Base-by-base conservation (phyloP, 345 rosid species). In the Excoecaria agallocha region DNA sequence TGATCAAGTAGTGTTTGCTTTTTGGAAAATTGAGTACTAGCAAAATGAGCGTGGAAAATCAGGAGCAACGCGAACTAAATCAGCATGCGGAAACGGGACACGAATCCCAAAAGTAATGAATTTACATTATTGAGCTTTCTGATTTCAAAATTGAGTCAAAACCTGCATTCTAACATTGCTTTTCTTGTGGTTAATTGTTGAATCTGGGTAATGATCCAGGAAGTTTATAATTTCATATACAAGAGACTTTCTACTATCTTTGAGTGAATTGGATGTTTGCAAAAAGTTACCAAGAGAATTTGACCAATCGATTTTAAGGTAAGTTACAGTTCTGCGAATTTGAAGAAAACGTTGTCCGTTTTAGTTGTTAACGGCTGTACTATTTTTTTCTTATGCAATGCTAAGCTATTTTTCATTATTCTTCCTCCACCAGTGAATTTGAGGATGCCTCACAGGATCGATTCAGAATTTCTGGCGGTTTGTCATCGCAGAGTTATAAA, bases 231-330 rank as follows among this genome's bases (percentile, higher is more conserved):
- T 89, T 59, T 79, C 83, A 0, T 95, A 95, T 84, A 78, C 90
- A 7, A 87, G 90, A 78, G 86, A 90, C 17, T 88, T 88, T 79
- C 88, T 95, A 30, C 74, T 91, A 68, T 93, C 97, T 1, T 43
- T 95, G 43, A 85, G 89, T 64, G 93, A 86, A 62, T 84, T 84
- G 82, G 97, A 93, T 57, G 78, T 82, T 77, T 93, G 94, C 89
- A 90, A 85, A 81, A 89, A 82, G 76, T 78, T 90, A 66, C 98
- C 97, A 17, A 51, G 71, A 25, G 94, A 87, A 66, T 88, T 89
- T 55, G 83, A 89, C 20, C 81, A 77, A 80, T 86, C 91, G 25
- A 75, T 90, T 76, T 72, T 88, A 50, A 78, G 88, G 99, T 95
- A 78, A 83, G 84, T 43, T 61, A 63, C 49, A 7, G 17, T 45